Evolutionary conservation across 83 land plant species (phyloP), one percentile per base, ranked within the genome.

Genomic region (Larix sibirica): DNA sequence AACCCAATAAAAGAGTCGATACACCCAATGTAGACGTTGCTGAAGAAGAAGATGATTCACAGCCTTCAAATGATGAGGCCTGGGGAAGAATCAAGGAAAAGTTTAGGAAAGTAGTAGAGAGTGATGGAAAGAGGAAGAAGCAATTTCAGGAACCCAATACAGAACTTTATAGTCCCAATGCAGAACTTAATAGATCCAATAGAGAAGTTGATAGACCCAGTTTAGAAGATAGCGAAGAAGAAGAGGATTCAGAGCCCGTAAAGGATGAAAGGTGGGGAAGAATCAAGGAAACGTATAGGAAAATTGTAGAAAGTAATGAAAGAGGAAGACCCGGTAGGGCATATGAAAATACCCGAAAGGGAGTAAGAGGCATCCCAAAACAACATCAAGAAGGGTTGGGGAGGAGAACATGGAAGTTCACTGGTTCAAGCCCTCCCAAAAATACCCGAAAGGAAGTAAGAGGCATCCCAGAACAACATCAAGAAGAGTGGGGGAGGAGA

Each of bases 401-500:
- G 7, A 87, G 68, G 60, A 89, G 84, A 79, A 90, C 88, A 42
- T 90, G 88, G 92, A 87, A 83, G 42, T 28, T 23, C 8, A 84
- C 88, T 26, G 88, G 77, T 60, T 93, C 98, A n/a, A 84, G 80
- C 18, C 28, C 90, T 20, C 93, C 92, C 8, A 88, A 88, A 42
- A 83, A 91, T 14, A 20, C 63, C 20, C 63, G 63, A 20, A 61
- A 14, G 14, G 63, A 20, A 61, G 63, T 33, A 20, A 90, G 87
- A 59, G 26, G 60, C 9, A 61, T 62, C 10, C 81, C 86, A 62
- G 89, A 93, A 92, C 82, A 83, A 31, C 89, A 77, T 77, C 91
- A 87, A 79, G 93, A 93, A 62, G 86, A 70, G 78, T 89, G 91
- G 95, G 91, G 92, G 10, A 88, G 67, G 62, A 90, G 85, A 79